Conservation (phyloP, 176 grass and related monocot genomes). For the Panicum miliaceum region DNA sequence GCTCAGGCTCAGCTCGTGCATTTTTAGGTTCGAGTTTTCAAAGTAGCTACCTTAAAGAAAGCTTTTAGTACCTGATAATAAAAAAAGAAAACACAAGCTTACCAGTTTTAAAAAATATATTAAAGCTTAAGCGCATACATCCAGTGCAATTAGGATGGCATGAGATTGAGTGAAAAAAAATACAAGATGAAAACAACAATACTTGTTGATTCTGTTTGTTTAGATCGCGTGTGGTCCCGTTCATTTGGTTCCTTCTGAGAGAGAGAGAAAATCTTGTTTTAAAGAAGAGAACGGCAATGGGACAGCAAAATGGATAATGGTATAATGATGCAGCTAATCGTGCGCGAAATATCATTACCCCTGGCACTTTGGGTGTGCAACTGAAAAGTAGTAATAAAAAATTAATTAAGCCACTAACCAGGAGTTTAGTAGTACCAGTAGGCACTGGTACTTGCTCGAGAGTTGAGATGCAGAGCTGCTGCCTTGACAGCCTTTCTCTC, state of each 20-base stretch:
- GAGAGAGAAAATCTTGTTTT: too few species aligned
- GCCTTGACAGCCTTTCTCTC: slow-evolving; percentile 17
- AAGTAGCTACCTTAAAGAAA: too few species aligned
- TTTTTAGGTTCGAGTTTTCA: background rate
- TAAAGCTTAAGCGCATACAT: background rate
- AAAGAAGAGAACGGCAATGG: background rate
- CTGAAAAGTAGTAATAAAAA: slow-evolving; percentile 43
- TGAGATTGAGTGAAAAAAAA: background rate
- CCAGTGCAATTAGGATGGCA: background rate
- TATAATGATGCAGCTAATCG: slow-evolving; percentile 35
- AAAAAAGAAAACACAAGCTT: too few species aligned
- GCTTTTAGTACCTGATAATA: background rate
- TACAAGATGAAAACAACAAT: background rate
- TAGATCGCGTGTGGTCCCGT: background rate
- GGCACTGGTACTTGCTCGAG: slow-evolving; percentile 37
- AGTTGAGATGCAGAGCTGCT: background rate
- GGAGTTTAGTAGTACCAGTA: slow-evolving; percentile 16
- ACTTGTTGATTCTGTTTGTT: background rate
- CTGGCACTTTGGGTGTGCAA: slow-evolving; percentile 28
- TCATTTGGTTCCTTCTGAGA: background rate
- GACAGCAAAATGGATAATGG: slow-evolving; percentile 20
- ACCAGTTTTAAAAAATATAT: too few species aligned
- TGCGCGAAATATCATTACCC: background rate
- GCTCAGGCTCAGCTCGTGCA: background rate
- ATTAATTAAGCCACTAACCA: slow-evolving; percentile 39